These are phyloP conservation scores for Colletotrichum sp. DNA, from an alignment of 2,329 filamentous ascomycete species.

Conservation along the genomic window DNA sequence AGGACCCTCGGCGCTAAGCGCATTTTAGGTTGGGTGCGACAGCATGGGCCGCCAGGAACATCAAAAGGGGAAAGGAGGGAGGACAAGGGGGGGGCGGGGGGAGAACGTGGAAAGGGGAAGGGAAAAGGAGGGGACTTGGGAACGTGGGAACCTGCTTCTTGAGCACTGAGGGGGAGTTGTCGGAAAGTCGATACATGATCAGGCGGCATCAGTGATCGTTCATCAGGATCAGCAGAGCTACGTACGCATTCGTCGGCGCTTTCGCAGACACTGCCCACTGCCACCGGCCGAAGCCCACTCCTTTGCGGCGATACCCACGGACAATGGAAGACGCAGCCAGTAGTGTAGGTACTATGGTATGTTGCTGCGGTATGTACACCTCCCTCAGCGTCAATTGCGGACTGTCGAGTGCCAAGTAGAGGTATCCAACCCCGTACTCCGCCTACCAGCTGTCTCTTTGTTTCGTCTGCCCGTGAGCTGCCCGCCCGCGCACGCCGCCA, in stretches of 20 bases:
- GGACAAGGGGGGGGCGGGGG: background rate
- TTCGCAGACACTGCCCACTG: conserved; percentile 3
- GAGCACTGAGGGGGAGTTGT: background rate
- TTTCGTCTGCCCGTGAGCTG: background rate
- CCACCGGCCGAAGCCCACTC: background rate
- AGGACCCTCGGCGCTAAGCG: conserved; percentile 18
- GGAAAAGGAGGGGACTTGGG: background rate
- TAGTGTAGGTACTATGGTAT: background rate
- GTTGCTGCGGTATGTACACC: background rate
- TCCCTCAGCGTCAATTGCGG: background rate
- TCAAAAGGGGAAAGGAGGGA: conserved; percentile 14
- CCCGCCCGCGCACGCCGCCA: background rate
- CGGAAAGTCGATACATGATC: background rate
- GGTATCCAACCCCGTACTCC: background rate
- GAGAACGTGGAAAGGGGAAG: conserved; percentile 20
- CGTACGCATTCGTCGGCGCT: conserved; percentile 9
- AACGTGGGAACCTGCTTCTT: background rate
- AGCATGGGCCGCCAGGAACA: conserved; percentile 6
- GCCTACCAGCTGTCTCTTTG: background rate
- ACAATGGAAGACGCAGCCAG: background rate
- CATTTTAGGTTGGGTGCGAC: conserved; percentile 9
- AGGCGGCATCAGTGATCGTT: background rate
- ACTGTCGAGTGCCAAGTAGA: background rate
- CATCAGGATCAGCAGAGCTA: background rate
- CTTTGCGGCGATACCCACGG: background rate